Percentiles rank a stretch among this genome's conserved stretches.
Evolutionary conservation across 805 yeast species (phyloP).

Genomic region (Nakazawaea sp.): DNA sequence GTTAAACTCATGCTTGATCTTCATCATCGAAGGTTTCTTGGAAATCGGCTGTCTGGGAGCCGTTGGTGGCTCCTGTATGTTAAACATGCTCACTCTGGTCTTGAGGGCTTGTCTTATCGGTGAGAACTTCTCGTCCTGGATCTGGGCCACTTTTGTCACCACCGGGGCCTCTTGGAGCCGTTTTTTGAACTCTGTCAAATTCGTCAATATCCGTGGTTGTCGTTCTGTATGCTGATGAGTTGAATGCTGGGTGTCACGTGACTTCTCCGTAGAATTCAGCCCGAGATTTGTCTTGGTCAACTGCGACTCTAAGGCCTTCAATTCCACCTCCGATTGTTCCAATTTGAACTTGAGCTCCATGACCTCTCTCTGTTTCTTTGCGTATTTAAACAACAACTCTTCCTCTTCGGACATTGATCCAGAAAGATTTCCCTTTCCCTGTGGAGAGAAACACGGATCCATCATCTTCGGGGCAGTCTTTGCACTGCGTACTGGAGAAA

Average conservation of each 20-base stretch:
- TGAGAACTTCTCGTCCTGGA: too few relatives aligned
- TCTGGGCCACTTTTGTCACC: too few relatives aligned
- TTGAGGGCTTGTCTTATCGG: slow-evolving; percentile 6
- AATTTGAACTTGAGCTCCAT: slow-evolving; percentile 40
- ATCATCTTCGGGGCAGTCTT: slow-evolving; percentile 1
- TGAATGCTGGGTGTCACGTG: too few relatives aligned
- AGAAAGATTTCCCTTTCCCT: background rate
- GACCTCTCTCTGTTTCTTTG: slow-evolving; percentile 48
- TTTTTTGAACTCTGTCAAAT: slow-evolving; percentile 4
- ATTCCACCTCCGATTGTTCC: slow-evolving; percentile 30
- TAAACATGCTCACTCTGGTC: slow-evolving; percentile 8
- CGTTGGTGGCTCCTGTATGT: background rate
- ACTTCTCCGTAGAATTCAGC: too few relatives aligned
- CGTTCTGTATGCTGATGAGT: too few relatives aligned
- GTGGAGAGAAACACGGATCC: slow-evolving; percentile 9
- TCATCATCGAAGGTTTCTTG: slow-evolving; percentile 8
- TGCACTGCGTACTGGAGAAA: slow-evolving; percentile 1
- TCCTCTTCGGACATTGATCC: slow-evolving; percentile 8
- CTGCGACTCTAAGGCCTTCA: slow-evolving; percentile 24
- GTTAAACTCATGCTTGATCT: slow-evolving; percentile 13
- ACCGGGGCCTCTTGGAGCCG: slow-evolving; percentile 6
- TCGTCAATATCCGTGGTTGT: too few relatives aligned
- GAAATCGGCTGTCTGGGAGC: background rate
- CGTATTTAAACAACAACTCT: slow-evolving; percentile 29
- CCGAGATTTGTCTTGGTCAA: background rate